Evolutionary conservation across 75 land plant species (phyloP).

Genomic region (Selaginella tamariscina): DNA sequence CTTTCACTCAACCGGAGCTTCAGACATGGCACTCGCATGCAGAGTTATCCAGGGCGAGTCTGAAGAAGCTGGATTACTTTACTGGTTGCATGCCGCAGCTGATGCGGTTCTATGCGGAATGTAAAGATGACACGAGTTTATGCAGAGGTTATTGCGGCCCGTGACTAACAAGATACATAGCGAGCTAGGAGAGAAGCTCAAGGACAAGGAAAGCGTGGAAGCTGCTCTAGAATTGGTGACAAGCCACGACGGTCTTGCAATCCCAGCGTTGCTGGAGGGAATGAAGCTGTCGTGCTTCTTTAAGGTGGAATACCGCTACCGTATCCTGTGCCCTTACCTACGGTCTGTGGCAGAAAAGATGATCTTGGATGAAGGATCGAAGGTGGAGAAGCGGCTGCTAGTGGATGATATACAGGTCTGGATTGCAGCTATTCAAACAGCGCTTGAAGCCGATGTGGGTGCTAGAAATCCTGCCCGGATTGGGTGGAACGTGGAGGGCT

Average conservation of each 20-base stretch:
- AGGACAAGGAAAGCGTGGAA: background rate
- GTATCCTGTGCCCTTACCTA: background rate
- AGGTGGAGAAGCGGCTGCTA: background rate
- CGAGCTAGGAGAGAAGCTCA: too few relatives aligned
- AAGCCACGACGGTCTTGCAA: background rate
- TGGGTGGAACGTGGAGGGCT: too few relatives aligned
- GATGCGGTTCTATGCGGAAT: background rate
- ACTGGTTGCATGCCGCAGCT: background rate
- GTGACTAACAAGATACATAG: background rate
- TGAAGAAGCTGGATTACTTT: background rate
- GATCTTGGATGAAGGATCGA: background rate
- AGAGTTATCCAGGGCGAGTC: background rate
- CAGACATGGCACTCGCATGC: background rate
- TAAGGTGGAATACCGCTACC: too few relatives aligned
- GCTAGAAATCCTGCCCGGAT: too few relatives aligned
- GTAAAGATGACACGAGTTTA: background rate
- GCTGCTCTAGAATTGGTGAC: background rate
- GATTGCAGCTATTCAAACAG: too few relatives aligned
- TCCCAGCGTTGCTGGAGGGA: background rate
- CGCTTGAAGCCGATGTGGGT: too few relatives aligned
- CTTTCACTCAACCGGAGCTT: background rate
- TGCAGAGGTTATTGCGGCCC: background rate
- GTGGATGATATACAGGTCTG: too few relatives aligned
- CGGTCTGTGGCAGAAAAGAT: background rate
- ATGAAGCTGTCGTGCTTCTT: background rate